Conservation (phyloP, 768 basidiomycete species). For the Panellus pusillus region DNA sequence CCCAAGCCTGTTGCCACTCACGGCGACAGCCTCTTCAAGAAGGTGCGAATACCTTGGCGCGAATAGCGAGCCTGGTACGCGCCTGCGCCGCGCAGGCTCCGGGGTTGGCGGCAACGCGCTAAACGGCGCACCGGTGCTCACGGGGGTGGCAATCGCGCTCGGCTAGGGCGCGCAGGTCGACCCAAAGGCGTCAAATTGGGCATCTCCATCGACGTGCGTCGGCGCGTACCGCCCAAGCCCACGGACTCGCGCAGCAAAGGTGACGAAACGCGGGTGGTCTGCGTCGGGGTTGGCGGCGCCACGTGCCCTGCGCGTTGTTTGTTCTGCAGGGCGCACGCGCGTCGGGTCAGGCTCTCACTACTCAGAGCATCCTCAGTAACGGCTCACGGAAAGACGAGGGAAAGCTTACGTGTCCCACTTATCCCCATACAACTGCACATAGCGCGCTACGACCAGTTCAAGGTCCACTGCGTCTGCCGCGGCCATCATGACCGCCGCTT, state of each 20-base stretch:
- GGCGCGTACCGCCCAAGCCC: slow-evolving; percentile 10
- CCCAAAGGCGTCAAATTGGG: slow-evolving; percentile 55
- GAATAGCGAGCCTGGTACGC: slow-evolving; percentile 41
- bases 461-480: slow-evolving; percentile 53
- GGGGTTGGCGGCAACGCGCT: slow-evolving; percentile 28
- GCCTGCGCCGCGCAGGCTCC: slow-evolving; percentile 22
- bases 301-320: slow-evolving; percentile 59
- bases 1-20: slow-evolving; percentile 20
- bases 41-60: slow-evolving; percentile 61
- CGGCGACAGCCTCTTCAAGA: slow-evolving; percentile 51
- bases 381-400: background rate
- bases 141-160: slow-evolving; percentile 24
- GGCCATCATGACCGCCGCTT: slow-evolving; percentile 41
- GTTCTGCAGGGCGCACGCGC: slow-evolving; percentile 55
- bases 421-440: slow-evolving; percentile 48
- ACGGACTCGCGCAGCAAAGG: slow-evolving; percentile 14
- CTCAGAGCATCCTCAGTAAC: background rate
- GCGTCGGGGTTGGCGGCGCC: slow-evolving; percentile 47
- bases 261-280: slow-evolving; percentile 4
- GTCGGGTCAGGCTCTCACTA: slow-evolving; percentile 53
- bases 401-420: slow-evolving; percentile 58
- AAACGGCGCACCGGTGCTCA: slow-evolving; percentile 32
- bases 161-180: slow-evolving; percentile 31
- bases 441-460: slow-evolving; percentile 62
- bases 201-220: slow-evolving; percentile 38